Percentiles rank a stretch among this genome's conserved stretches.
phyloP scores from a whole-genome alignment of 352 stramenopile species.

The Pythium coloratum region DNA sequence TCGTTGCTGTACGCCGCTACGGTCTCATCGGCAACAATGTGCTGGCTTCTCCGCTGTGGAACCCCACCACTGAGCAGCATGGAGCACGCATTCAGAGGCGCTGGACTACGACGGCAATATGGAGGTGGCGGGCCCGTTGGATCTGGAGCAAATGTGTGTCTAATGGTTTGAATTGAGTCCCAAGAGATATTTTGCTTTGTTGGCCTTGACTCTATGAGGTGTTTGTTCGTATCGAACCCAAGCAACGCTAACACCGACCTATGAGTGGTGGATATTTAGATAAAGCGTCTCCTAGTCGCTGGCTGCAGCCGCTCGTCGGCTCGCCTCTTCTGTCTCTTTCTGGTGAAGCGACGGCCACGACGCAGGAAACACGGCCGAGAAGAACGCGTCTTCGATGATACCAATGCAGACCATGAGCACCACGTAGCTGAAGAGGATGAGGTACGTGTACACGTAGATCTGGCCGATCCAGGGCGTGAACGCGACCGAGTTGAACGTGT shows the following conservation, averaged over 20 bases:
- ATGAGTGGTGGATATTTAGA: no score
- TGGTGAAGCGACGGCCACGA: constrained; percentile 54
- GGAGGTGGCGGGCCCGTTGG: no score
- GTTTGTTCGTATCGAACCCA: no score
- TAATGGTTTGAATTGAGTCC: no score
- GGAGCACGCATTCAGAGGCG: no score
- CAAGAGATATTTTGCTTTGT: no score
- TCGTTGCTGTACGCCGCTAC: constrained; percentile 84
- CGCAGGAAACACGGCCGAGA: constrained; percentile 72
- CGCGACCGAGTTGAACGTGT: constrained; percentile 77
- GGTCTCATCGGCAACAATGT: constrained; percentile 89
- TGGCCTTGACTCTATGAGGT: no score
- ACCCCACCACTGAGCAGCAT: no score
- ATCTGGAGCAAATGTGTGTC: no score
- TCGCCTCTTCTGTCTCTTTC: constrained; percentile 20
- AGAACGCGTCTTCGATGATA: constrained; percentile 89
- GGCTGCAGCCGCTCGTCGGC: background rate
- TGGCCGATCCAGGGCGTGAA: constrained; percentile 75
- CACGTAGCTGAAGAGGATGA: constrained; percentile 89
- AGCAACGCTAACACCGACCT: no score
- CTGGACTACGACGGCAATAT: no score
- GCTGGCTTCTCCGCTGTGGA: no score
- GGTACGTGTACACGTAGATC: constrained; percentile 87
- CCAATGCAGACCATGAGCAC: constrained; percentile 90
- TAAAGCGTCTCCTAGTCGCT: background rate